These are phyloP conservation scores for Suillus tomentosus DNA, from an alignment of 768 basidiomycete genomes.

Conservation along the genomic window DNA sequence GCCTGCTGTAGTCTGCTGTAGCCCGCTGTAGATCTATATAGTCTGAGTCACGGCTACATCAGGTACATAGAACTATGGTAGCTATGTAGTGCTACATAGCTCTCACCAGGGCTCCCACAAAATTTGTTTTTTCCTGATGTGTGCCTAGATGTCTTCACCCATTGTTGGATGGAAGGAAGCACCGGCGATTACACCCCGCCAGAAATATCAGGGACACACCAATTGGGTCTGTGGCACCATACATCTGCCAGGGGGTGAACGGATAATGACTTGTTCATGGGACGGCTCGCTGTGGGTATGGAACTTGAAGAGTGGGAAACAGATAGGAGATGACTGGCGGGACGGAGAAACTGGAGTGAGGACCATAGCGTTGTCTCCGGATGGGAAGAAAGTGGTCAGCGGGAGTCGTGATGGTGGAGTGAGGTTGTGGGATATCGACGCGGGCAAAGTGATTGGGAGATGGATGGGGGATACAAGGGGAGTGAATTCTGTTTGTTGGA, in stretches of 20 bases:
- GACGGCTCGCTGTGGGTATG: neutral
- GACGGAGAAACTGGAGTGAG: neutral
- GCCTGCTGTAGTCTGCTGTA: no score
- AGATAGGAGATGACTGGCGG: neutral
- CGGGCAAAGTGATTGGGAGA: neutral
- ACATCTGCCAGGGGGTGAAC: neutral
- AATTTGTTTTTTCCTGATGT: no score
- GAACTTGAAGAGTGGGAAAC: neutral
- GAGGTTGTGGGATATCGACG: neutral
- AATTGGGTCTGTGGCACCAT: accelerated
- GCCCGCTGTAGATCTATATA: no score
- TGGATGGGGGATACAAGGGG: neutral
- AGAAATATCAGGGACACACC: neutral
- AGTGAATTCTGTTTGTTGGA: neutral
- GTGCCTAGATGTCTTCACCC: neutral
- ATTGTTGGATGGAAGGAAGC: neutral
- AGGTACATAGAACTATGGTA: no score
- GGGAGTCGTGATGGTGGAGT: neutral
- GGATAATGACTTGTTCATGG: neutral
- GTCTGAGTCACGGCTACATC: no score
- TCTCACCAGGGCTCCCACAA: no score
- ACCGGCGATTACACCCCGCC: neutral
- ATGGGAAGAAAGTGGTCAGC: neutral
- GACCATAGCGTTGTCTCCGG: neutral
- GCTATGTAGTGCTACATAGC: no score